Base-by-base conservation (phyloP, 495 filamentous ascomycete species). In the Neurospora sp. region DNA sequence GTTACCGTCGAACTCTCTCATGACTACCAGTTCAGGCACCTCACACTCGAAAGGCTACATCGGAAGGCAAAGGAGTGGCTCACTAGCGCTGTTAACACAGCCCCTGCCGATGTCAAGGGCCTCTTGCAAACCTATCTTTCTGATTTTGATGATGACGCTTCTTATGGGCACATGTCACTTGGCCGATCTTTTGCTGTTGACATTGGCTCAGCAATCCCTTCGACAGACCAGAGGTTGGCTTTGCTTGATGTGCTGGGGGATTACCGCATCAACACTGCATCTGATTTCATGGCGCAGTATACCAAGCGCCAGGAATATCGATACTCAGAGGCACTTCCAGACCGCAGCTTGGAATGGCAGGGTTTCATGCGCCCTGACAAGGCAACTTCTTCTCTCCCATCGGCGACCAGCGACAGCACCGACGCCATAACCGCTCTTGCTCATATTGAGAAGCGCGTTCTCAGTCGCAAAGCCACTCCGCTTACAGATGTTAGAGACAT, bases 301-400 rank as follows among this genome's bases (percentile, higher is more conserved):
- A 98, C 95, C n/a, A 96, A 93, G 31, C 92, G 96, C 10, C 96
- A 98, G 79, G 94, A 94, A 77, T 98, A 98, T 80, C 89, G 93
- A 39, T 92, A 93, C 74, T 88, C 91, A 16, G 93, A 97, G 78
- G 83, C 89, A 12, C 79, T 91, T 49, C 87, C 90, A 12, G 89
- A 90, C 46, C 86, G 90, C 74, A 87, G 88, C 71, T 81, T 84
- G 70, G 91, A 93, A 73, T 88, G 90, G 86, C 76, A 90, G 37
- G 85, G 84, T 44, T 85, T 89, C 72, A 87, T 90, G 80, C 84
- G 85, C 8, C 77, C 87, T 60, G 83, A 85, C 70, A 81, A 83
- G 39, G 79, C 83, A 66, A 74, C 80, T 20, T 83, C 84, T 35
- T 80, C 85, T 62, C 79, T 84, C 2, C 83, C 80, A 38, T 76